phyloP scores from a whole-genome alignment of 2,329 filamentous ascomycete species.

The Ophiocordyceps camponoti-floridani region DNA sequence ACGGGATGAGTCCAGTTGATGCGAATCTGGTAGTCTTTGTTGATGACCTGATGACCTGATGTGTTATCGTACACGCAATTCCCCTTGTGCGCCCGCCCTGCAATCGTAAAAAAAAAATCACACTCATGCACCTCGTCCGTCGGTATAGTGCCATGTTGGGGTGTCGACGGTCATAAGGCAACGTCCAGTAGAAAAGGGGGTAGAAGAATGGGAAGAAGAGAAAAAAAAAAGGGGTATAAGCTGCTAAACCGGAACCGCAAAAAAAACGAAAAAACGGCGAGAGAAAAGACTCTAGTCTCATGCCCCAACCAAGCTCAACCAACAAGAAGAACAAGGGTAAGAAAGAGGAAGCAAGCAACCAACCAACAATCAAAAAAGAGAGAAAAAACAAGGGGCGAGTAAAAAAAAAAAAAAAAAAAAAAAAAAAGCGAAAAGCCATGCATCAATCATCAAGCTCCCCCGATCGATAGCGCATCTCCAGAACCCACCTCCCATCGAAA shows the following conservation, averaged over 20 bases:
- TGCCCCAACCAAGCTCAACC: background rate
- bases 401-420: background rate
- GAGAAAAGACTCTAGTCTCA: background rate
- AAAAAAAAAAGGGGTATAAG: background rate
- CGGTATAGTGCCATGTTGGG: background rate
- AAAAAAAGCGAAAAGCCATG: background rate
- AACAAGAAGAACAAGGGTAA: background rate
- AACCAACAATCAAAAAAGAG: background rate
- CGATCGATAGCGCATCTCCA: constrained; percentile 42
- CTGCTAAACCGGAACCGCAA: background rate
- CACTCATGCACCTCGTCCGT: background rate
- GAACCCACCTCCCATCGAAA: constrained; percentile 75
- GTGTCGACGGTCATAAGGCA: background rate
- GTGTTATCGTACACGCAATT: background rate
- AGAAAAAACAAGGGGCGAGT: background rate
- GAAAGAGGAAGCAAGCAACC: constrained; percentile 3
- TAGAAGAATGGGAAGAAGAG: background rate
- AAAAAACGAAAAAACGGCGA: no score
- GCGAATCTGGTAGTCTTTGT: background rate
- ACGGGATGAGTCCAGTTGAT: background rate
- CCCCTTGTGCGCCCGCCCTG: background rate
- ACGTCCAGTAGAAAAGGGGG: background rate
- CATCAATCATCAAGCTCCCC: constrained; percentile 4
- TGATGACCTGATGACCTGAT: background rate
- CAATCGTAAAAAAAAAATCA: background rate